Conservation (phyloP, 2,329 filamentous ascomycete species). For the Alternaria viburni region DNA sequence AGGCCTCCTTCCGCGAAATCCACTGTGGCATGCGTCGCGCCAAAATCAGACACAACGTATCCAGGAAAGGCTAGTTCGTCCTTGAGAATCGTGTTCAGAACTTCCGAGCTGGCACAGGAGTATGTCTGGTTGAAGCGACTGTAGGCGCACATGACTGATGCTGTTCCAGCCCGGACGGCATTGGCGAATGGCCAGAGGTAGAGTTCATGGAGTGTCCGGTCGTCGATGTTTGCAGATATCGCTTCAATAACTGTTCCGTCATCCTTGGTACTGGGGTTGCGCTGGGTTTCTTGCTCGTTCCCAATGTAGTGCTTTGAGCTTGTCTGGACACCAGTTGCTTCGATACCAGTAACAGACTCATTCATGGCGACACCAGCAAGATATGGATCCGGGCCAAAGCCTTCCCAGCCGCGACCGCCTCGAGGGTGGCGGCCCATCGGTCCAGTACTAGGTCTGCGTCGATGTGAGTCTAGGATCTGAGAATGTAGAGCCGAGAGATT, state of each 20-base stretch:
- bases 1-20: constrained; percentile 55
- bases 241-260: constrained; percentile 58
- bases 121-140: constrained; percentile 36
- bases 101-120: constrained; percentile 46
- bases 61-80: constrained; percentile 59
- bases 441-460: constrained; percentile 53
- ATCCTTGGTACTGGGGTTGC: constrained; percentile 31
- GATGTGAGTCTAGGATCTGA: not conserved
- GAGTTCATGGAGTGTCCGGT: constrained; percentile 56
- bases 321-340: constrained; percentile 50
- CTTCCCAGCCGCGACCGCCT: constrained; percentile 55
- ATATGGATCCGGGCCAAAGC: constrained; percentile 50
- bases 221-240: constrained; percentile 63
- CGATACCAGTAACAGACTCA: constrained; percentile 48
- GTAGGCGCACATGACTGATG: constrained; percentile 62
- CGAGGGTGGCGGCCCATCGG: constrained; percentile 49
- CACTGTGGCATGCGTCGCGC: constrained; percentile 53
- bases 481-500: not conserved
- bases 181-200: constrained; percentile 68
- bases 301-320: constrained; percentile 62
- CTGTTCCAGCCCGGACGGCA: constrained; percentile 63
- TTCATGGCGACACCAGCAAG: constrained; percentile 50
- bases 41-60: constrained; percentile 52
- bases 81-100: constrained; percentile 59
- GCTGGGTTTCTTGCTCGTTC: constrained; percentile 65